A percentile compares a stretch with the other conserved stretches of the same genome.
Evolutionary conservation across 2,329 filamentous ascomycete genomes (phyloP).

Genomic region (Epichloe bromicola): DNA sequence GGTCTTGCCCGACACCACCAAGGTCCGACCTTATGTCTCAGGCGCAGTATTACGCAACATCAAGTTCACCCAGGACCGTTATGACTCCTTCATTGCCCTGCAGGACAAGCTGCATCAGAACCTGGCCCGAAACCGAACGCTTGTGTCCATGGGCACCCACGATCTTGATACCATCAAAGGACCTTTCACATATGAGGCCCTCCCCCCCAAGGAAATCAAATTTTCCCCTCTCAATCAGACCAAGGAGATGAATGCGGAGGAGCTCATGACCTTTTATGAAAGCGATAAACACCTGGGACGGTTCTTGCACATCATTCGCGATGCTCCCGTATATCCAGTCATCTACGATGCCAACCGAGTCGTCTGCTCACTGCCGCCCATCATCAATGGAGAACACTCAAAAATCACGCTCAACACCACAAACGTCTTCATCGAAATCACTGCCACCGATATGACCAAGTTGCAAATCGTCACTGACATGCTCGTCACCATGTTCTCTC

Average conservation of each 20-base stretch:
- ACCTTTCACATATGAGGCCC: constrained; percentile 92
- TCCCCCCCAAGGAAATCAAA: constrained; percentile 76
- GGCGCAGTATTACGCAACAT: constrained; percentile 82
- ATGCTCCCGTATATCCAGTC: constrained; percentile 87
- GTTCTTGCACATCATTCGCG: constrained; percentile 87
- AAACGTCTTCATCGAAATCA: constrained; percentile 95
- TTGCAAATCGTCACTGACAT: constrained; percentile 92
- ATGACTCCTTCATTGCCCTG: constrained; percentile 93
- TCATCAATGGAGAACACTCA: constrained; percentile 95
- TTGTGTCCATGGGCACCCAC: constrained; percentile 96
- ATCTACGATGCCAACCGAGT: constrained; percentile 81
- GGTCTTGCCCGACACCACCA: constrained; percentile 59
- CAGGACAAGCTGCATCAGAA: constrained; percentile 99
- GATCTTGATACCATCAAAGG: constrained; percentile 88
- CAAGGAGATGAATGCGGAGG: constrained; percentile 71
- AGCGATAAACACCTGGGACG: constrained; percentile 84
- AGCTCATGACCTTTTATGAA: constrained; percentile 92
- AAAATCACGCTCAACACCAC: constrained; percentile 87
- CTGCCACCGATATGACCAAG: constrained; percentile 90
- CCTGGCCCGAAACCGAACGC: constrained; percentile 77
- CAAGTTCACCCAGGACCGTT: constrained; percentile 80
- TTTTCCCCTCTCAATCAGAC: constrained; percentile 92
- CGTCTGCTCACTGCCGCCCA: constrained; percentile 89
- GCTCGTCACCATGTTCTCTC: constrained; percentile 93
- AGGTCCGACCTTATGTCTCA: constrained; percentile 77